Evolutionary conservation across 192 early-diverging fungal genomes (phyloP), one percentile per base, ranked within the genome.

Genomic region (Coemansia sp.): DNA sequence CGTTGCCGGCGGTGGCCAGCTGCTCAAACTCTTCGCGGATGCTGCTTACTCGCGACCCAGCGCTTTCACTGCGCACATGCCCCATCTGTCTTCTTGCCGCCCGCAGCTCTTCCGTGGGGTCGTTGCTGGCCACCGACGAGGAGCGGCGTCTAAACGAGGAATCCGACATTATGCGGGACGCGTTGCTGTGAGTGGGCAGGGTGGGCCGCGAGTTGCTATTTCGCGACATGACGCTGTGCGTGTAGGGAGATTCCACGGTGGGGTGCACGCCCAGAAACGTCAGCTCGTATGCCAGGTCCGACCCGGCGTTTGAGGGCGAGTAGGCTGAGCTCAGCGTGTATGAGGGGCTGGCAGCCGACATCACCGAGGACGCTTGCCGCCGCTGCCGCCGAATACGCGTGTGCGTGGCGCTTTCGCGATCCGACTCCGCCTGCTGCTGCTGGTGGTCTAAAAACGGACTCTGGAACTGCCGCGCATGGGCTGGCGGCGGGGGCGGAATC

Each of bases 291-390:
- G 67, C 63, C 39, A 66, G 42, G 15, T 70, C 69, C 50, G 74
- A 77, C 8, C 64, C 74, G 1, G 74, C 74, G 39, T 70, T 62
- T 21, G 74, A 77, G 5, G 73, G 66, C 43, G 73, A 66, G 53
- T 77, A 77, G 20, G 63, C 68, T 6, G 74, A 77, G 56, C 54
- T 66, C 11, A 70, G 15, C 23, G 74, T 77, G 18, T 77, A 77
- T 0, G 57, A 50, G 0, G 74, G 74, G 34, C 74, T 77, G 38
- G 56, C 56, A 1, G 53, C 49, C 11, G 66, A 60, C 28, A 41
- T 47, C 43, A 69, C 61, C 23, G 72, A 61, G 16, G 66, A 63
- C 26, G 32, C 68, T 46, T 28, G 58, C 54, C 37, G 51, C 62
- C 59, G 65, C 31, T 59, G 66, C 50, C 56, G 64, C n/a, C 71